Conservation (phyloP, 768 basidiomycete genomes). For the Chlorophyllum brunneum region DNA sequence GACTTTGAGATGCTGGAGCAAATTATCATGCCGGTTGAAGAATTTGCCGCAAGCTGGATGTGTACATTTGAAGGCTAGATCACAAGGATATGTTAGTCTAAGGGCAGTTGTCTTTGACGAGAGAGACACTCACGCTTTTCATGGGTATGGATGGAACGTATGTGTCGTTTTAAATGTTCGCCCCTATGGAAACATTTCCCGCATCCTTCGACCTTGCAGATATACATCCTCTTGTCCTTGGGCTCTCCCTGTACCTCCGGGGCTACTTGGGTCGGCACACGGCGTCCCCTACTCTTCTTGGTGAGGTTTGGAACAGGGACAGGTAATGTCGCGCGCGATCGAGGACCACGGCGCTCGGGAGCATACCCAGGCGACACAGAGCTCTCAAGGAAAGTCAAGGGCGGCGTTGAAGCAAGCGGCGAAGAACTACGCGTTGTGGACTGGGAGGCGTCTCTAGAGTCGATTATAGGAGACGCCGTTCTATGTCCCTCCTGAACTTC, state of each 20-base stretch:
- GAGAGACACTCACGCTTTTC: conserved; percentile 63
- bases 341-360: conserved; percentile 38
- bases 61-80: conserved; percentile 68
- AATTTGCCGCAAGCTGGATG: conserved; percentile 63
- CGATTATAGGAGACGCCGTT: conserved; percentile 10
- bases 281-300: conserved; percentile 76
- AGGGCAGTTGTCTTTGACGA: neutral
- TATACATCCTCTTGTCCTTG: conserved; percentile 38
- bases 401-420: conserved; percentile 6
- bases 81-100: conserved; percentile 13
- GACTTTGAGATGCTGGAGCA: conserved; percentile 74
- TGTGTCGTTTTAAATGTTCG: conserved; percentile 75
- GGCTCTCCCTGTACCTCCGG: conserved; percentile 20
- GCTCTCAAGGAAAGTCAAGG: conserved; percentile 17
- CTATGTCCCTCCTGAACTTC: conserved; percentile 1
- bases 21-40: conserved; percentile 79
- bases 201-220: conserved; percentile 67
- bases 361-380: conserved; percentile 14
- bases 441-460: conserved; percentile 4
- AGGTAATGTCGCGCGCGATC: conserved; percentile 54
- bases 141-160: conserved; percentile 70
- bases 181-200: conserved; percentile 71
- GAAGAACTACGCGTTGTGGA: conserved; percentile 11
- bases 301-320: conserved; percentile 74
- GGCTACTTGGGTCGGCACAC: conserved; percentile 55